Evolutionary conservation across 345 rosid species (phyloP), one percentile per base, ranked within the genome.

Genomic region (Nephelium lappaceum): DNA sequence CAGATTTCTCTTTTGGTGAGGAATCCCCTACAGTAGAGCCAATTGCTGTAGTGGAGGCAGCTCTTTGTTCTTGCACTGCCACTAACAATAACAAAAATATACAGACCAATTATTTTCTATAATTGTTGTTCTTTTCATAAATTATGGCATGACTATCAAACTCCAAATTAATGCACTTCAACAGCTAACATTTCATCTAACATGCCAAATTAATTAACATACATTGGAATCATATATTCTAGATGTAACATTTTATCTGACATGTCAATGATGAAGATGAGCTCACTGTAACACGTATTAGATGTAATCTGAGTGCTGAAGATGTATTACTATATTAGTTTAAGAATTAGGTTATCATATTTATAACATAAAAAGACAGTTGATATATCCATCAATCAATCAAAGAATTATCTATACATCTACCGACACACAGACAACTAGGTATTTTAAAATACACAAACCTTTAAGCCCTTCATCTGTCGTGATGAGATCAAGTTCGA

Each of bases 1-100:
- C 92, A 4, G 75, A 81, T 81, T 82, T 91, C 70, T 87, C 92
- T 69, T 69, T 88, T 1, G 93, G 89, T 27, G 97, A 92, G 72
- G 92, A 91, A 82, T 94, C 98, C 43, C 88, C 94, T 12, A 89
- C 88, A 0, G 84, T 89, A 24, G 95, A 92, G 78, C 87, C 90
- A 21, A 90, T 71, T 25, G 82, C 89, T 0, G 87, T 82, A 12
- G 87, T 88, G 71, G 95, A 85, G 83, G 85, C 88, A 64, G 87
- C 81, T 80, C 93, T 89, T 81, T 93, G 96, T 63, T 90, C 93
- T 84, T 84, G 91, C 65, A 94, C 87, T 3, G 97, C 96, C 91
- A 83, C 88, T 89, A 76, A n/a, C 42, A 82, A 81, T 19, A 53
- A 24, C 16, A 69, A 72, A 73, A 79, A 64, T 27, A 39, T 39